phyloP scores from a whole-genome alignment of 2,329 filamentous ascomycete genomes.

The Cladosporium velox region DNA sequence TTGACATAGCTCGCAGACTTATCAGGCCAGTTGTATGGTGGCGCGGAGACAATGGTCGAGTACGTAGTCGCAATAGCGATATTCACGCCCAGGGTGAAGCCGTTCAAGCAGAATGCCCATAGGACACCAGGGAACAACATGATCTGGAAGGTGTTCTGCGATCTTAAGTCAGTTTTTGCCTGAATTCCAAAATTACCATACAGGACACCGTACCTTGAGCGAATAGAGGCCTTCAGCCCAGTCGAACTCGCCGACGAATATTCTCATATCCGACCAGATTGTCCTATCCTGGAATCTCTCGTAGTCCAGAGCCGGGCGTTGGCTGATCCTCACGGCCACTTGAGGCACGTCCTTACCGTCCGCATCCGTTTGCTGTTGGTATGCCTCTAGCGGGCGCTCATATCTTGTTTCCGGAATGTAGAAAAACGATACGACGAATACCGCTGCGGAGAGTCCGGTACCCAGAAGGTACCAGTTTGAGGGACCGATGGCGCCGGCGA shows the following conservation, averaged over 20 bases:
- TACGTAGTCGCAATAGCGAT: conserved; percentile 49
- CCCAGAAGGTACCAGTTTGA: conserved; percentile 49
- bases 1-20: conserved; percentile 38
- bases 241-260: conserved; percentile 45
- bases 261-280: conserved; percentile 41
- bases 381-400: conserved; percentile 40
- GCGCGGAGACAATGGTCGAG: conserved; percentile 38
- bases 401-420: conserved; percentile 50
- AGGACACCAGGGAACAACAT: conserved; percentile 45
- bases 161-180: background rate
- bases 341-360: conserved; percentile 26
- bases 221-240: conserved; percentile 40
- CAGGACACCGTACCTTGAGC: conserved; percentile 24
- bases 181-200: background rate
- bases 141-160: conserved; percentile 28
- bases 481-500: conserved; percentile 45
- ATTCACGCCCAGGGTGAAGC: conserved; percentile 44
- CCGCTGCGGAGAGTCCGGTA: conserved; percentile 38
- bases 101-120: conserved; percentile 46
- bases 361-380: conserved; percentile 34
- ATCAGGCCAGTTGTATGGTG: conserved; percentile 43
- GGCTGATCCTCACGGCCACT: conserved; percentile 25
- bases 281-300: conserved; percentile 43
- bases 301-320: conserved; percentile 39
- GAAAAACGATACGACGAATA: conserved; percentile 42